phyloP scores from a whole-genome alignment of 148 eudicot genomes.

The Chenopodium suecicum region DNA sequence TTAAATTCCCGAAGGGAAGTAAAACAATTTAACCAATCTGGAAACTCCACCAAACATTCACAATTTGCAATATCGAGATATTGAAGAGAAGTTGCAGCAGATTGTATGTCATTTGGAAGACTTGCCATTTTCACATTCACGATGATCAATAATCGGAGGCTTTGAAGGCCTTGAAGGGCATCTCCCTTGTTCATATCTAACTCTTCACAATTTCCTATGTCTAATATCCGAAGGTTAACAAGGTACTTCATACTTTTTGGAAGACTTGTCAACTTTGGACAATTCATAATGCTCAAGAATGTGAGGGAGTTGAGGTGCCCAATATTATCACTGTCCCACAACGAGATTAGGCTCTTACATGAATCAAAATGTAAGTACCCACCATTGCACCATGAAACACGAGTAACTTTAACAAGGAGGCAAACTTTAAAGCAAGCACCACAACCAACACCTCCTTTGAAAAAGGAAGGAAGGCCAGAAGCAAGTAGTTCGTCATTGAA shows the following conservation, averaged over 20 bases:
- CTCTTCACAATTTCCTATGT: slow-evolving; percentile 27
- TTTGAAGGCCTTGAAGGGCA: slow-evolving; percentile 38
- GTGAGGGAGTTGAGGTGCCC: no score
- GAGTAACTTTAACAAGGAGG: no score
- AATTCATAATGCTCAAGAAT: slow-evolving; percentile 23
- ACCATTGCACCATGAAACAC: no score
- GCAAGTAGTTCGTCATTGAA: no score
- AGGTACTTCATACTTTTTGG: slow-evolving; percentile 26
- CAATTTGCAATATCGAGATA: slow-evolving; percentile 33
- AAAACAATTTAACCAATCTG: slow-evolving; percentile 26
- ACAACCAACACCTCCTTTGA: no score
- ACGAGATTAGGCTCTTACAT: slow-evolving; percentile 24
- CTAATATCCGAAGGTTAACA: no score
- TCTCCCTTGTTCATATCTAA: slow-evolving; percentile 30
- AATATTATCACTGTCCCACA: slow-evolving; percentile 24
- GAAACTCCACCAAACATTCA: slow-evolving; percentile 27
- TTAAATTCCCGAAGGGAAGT: slow-evolving; percentile 16
- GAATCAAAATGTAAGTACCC: slow-evolving; percentile 25
- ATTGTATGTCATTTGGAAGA: slow-evolving; percentile 29
- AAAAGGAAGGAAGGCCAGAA: no score
- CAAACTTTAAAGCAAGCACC: no score
- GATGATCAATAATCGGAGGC: slow-evolving; percentile 10
- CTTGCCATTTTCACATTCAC: slow-evolving; percentile 9
- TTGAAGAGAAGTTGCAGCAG: slow-evolving; percentile 24
- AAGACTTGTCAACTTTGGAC: slow-evolving; percentile 39